Evolutionary conservation across 2,329 filamentous ascomycete genomes (phyloP), one percentile per base, ranked within the genome.

Genomic region (Zymoseptoria tritici): DNA sequence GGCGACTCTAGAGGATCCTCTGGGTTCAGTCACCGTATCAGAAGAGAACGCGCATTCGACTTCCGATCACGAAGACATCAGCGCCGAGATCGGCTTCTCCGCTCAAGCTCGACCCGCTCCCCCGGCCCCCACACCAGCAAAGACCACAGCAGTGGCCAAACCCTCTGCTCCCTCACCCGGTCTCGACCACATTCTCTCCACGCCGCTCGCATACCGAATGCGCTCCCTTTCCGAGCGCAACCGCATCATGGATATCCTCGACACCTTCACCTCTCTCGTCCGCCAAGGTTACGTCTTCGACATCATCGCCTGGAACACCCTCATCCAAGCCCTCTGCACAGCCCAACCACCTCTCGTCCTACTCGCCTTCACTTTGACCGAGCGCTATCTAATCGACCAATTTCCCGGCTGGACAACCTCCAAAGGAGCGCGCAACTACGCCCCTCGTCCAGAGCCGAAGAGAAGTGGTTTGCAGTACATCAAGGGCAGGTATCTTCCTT

Each of bases 261-360:
- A 29, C 62, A 73, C 83, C 16, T 72, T 91, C 26, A 73, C 79
- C 21, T 73, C 81, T n/a, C 77, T 92, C 9, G 77, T 83, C 8
- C 71, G 72, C 1, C 79, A 81, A 49, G 93, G 92, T 9, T 97
- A 93, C 76, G 77, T 78, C 26, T 75, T 97, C 59, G 87, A 90
- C 69, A 86, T 83, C 71, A 82, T 81, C 67, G 91, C 90, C 66
- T 96, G 91, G 91, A 94, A 96, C 71, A 57, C 60, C 5, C 80
- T 83, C 55, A 81, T 96, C 58, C 84, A 88, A 67, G 75, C 81
- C 55, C 83, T 97, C 26, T 83, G 85, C 22, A 77, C 79, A 13
- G 79, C 85, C 57, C 22, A 56, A 5, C 71, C 71, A 22, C 68
- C 72, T 16, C 79, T 81, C 52, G 81, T 82, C 67, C 75, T 83